These are phyloP conservation scores for Penicillium sp. DNA, from an alignment of 2,329 filamentous ascomycete species.

Conservation along the genomic window DNA sequence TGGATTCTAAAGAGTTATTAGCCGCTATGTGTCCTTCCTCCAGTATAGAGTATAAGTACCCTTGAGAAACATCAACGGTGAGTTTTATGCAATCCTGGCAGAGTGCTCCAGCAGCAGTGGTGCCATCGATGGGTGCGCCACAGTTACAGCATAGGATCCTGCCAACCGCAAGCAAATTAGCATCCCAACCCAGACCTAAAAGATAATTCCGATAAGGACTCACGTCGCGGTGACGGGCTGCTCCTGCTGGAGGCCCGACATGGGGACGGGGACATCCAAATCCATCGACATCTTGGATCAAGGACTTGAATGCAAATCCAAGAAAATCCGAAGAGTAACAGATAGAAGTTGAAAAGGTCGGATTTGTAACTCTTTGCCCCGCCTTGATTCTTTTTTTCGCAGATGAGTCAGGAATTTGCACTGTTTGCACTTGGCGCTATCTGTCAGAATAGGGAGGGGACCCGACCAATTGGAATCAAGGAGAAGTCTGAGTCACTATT, in stretches of 20 bases:
- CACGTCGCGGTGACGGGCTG: slow-evolving; percentile 53
- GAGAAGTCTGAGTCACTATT: too few relatives aligned
- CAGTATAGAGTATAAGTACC: too few relatives aligned
- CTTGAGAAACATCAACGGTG: slow-evolving; percentile 86
- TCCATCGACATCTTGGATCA: slow-evolving; percentile 50
- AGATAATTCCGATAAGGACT: slow-evolving; percentile 30
- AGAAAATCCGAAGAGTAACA: slow-evolving; percentile 7
- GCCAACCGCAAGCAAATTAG: slow-evolving; percentile 12
- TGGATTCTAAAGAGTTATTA: slow-evolving; percentile 56
- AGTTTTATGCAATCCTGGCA: slow-evolving; percentile 96
- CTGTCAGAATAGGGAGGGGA: too few relatives aligned
- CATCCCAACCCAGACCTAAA: slow-evolving; percentile 15
- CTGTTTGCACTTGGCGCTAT: slow-evolving; percentile 17
- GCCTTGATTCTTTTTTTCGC: slow-evolving; percentile 20
- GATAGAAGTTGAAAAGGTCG: slow-evolving; percentile 9
- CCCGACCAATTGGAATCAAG: too few relatives aligned
- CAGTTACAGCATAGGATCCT: slow-evolving; percentile 99
- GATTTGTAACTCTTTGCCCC: slow-evolving; percentile 29
- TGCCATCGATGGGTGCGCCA: slow-evolving; percentile 92
- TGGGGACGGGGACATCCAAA: slow-evolving; percentile 55
- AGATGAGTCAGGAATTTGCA: slow-evolving; percentile 27
- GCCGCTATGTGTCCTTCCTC: background rate
- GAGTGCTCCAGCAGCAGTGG: slow-evolving; percentile 76
- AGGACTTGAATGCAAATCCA: slow-evolving; percentile 4
- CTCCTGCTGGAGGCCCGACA: slow-evolving; percentile 42